phyloP scores from a whole-genome alignment of 2,329 filamentous ascomycete species.

The Aureobasidium sp. region DNA sequence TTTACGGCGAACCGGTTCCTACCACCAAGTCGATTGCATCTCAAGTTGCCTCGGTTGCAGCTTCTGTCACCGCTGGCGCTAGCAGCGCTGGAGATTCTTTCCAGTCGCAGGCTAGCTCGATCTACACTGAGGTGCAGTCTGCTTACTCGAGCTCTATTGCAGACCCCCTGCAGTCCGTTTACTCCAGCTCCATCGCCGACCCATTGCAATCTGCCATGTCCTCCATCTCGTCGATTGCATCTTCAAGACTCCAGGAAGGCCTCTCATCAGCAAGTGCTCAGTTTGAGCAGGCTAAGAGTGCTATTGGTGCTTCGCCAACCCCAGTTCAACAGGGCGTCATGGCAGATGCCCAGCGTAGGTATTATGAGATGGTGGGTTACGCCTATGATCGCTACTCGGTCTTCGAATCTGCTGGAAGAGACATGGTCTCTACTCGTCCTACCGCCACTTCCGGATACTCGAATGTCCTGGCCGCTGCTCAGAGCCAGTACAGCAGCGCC shows the following conservation, averaged over 20 bases:
- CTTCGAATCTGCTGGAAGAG: constrained; percentile 63
- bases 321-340: constrained; percentile 45
- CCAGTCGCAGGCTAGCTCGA: constrained; percentile 42
- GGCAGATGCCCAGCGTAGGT: constrained; percentile 55
- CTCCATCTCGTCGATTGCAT: constrained; percentile 58
- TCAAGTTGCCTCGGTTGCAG: constrained; percentile 25
- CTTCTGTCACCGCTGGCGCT: constrained; percentile 14
- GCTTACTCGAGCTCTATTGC: constrained; percentile 59
- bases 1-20: constrained; percentile 45
- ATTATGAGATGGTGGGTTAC: constrained; percentile 69
- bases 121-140: constrained; percentile 57
- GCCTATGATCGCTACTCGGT: constrained; percentile 72
- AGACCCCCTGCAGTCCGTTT: constrained; percentile 42
- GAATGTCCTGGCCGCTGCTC: constrained; percentile 59
- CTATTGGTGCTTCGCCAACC: constrained; percentile 55
- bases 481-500: constrained; percentile 27
- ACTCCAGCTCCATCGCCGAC: constrained; percentile 54
- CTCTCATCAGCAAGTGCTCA: constrained; percentile 61
- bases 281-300: constrained; percentile 59
- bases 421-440: constrained; percentile 37
- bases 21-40: constrained; percentile 32
- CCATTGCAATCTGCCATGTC: constrained; percentile 41
- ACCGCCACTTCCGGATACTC: constrained; percentile 54
- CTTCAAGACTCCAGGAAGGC: constrained; percentile 61
- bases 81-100: constrained; percentile 26